Evolutionary conservation across 2,329 filamentous ascomycete species (phyloP).

Genomic region (Alternaria atra): DNA sequence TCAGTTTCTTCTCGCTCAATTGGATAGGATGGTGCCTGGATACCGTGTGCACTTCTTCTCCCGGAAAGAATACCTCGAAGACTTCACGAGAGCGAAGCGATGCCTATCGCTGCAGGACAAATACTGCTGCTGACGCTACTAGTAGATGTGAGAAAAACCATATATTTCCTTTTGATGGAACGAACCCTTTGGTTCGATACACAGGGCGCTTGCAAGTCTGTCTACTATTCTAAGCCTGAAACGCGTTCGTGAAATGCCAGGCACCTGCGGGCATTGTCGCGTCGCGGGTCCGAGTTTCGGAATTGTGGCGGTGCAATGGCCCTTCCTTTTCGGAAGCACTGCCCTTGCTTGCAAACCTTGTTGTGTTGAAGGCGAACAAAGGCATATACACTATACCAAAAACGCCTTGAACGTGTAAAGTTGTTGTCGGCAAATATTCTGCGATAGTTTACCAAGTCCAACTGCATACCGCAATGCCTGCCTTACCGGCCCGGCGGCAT

Average conservation of each 20-base stretch:
- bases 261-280: not conserved
- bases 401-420: not conserved
- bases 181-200: not conserved
- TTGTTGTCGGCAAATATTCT: not conserved
- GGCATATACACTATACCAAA: not conserved
- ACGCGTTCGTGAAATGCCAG: not conserved
- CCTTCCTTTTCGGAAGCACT: not conserved
- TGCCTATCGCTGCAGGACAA: not conserved
- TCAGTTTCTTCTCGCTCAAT: not conserved
- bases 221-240: slow-evolving; percentile 5
- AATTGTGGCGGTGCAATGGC: slow-evolving; percentile 4
- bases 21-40: not conserved
- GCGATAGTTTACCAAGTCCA: not conserved
- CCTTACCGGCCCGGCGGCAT: slow-evolving; percentile 9
- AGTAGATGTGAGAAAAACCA: not conserved
- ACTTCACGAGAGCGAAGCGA: no score
- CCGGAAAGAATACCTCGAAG: not conserved
- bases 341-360: not conserved
- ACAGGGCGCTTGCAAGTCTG: not conserved
- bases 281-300: not conserved
- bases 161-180: not conserved
- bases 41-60: not conserved
- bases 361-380: not conserved
- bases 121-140: not conserved
- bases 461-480: not conserved